Conservation (phyloP, 371 early-diverging fungal genomes). For the Blastocladiella emersonii region DNA sequence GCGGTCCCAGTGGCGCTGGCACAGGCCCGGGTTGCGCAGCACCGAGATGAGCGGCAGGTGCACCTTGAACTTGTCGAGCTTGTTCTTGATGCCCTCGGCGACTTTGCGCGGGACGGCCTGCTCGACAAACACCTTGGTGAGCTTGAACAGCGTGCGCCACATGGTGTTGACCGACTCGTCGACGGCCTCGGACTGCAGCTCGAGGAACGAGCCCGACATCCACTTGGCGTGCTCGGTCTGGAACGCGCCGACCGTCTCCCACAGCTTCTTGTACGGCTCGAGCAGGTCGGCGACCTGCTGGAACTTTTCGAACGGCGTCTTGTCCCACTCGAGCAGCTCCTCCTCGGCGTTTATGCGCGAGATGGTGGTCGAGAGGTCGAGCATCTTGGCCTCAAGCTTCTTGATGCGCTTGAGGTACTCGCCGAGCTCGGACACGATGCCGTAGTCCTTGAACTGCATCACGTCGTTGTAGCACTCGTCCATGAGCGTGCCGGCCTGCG, state of each 20-base stretch:
- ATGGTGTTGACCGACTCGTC: slow-evolving; percentile 30
- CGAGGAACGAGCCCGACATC: slow-evolving; percentile 40
- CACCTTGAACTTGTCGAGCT: slow-evolving; percentile 41
- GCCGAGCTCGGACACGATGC: slow-evolving; percentile 41
- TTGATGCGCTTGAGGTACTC: slow-evolving; percentile 43
- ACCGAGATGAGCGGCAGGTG: slow-evolving; percentile 36
- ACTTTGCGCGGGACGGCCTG: slow-evolving; percentile 34
- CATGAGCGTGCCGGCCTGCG: slow-evolving; percentile 27
- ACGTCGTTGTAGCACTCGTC: slow-evolving; percentile 34
- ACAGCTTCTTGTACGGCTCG: slow-evolving; percentile 39
- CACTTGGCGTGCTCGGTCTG: slow-evolving; percentile 38
- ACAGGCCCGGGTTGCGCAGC: slow-evolving; percentile 38
- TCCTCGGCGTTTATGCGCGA: slow-evolving; percentile 39
- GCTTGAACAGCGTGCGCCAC: slow-evolving; percentile 37
- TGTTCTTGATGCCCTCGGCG: slow-evolving; percentile 28
- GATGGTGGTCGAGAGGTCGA: slow-evolving; percentile 27
- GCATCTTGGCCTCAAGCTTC: slow-evolving; percentile 30
- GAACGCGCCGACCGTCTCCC: slow-evolving; percentile 36
- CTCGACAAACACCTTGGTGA: slow-evolving; percentile 27
- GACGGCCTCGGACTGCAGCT: slow-evolving; percentile 35
- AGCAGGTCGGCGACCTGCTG: slow-evolving; percentile 28
- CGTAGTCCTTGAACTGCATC: slow-evolving; percentile 35
- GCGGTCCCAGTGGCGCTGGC: slow-evolving; percentile 38
- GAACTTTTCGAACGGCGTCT: slow-evolving; percentile 35
- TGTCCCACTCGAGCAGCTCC: slow-evolving; percentile 34